Evolutionary conservation across 768 basidiomycete genomes (phyloP).

Genomic region (Tricholoma saponaceum): DNA sequence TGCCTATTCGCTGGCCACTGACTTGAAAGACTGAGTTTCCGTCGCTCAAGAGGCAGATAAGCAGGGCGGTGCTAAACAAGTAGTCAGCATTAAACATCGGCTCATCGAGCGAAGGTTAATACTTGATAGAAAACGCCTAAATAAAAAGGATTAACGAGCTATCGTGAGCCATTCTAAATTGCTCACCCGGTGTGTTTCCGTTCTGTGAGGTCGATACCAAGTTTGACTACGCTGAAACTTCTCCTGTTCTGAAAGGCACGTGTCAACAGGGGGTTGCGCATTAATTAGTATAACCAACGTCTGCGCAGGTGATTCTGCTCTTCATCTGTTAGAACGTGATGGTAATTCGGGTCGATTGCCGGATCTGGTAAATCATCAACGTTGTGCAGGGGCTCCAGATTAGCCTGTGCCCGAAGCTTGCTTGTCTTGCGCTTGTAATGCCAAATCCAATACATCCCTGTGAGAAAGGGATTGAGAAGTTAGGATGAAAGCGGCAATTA

Average conservation of each 20-base stretch:
- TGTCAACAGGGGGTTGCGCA: not conserved
- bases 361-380: conserved; percentile 82
- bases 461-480: not conserved
- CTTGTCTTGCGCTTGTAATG: conserved; percentile 60
- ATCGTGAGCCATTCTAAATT: not conserved
- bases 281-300: conserved; percentile 38
- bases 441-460: conserved; percentile 75
- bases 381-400: conserved; percentile 67
- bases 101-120: conserved; percentile 12
- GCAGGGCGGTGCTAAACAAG: conserved; percentile 53
- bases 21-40: conserved; percentile 83
- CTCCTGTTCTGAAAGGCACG: conserved; percentile 47
- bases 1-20: conserved; percentile 3
- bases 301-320: conserved; percentile 63
- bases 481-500: not conserved
- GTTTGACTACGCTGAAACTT: conserved; percentile 71
- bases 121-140: conserved; percentile 71
- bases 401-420: conserved; percentile 53
- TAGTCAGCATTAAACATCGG: not conserved
- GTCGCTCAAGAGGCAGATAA: conserved; percentile 69
- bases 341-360: conserved; percentile 61
- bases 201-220: conserved; percentile 86
- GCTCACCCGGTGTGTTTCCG: conserved; percentile 69
- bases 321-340: conserved; percentile 62
- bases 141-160: conserved; percentile 2